A percentile compares a stretch with the other conserved stretches of the same genome.
Evolutionary conservation across 176 grass and related monocot genomes (phyloP).

Genomic region (Triticum monococcum): DNA sequence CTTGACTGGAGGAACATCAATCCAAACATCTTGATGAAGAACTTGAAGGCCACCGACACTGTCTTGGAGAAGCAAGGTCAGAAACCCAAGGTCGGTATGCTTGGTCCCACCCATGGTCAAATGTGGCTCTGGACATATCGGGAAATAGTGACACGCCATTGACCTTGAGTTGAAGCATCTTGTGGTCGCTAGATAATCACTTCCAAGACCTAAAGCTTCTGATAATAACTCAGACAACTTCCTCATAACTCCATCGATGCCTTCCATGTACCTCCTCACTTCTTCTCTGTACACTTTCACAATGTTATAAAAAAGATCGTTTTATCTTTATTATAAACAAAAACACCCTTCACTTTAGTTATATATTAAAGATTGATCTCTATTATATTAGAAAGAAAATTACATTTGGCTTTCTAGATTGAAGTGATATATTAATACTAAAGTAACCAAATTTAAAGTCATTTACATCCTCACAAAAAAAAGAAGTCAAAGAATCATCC

Average conservation of each 20-base stretch:
- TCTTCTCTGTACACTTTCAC: not conserved
- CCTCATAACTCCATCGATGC: not conserved
- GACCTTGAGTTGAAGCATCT: not conserved
- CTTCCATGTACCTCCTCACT: not conserved
- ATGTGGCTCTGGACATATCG: not conserved
- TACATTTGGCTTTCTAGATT: no score
- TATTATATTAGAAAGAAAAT: not conserved
- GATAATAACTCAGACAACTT: not conserved
- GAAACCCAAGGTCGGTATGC: not conserved
- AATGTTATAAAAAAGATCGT: not conserved
- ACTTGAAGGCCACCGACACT: not conserved
- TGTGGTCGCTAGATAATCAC: not conserved
- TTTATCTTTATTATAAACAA: not conserved
- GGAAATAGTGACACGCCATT: not conserved
- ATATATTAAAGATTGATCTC: not conserved
- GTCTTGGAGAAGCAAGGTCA: not conserved
- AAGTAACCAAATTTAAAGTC: not conserved
- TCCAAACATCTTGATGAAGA: not conserved
- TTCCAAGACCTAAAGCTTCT: not conserved
- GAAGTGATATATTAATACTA: not conserved
- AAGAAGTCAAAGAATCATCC: no score
- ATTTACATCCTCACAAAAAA: not conserved
- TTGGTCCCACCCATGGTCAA: not conserved
- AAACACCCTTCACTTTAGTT: not conserved
- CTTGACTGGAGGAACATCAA: not conserved